Percentiles rank a stretch among this genome's conserved stretches.
Evolutionary conservation across 345 rosid genomes (phyloP).

Genomic region (Ailanthus altissimus): DNA sequence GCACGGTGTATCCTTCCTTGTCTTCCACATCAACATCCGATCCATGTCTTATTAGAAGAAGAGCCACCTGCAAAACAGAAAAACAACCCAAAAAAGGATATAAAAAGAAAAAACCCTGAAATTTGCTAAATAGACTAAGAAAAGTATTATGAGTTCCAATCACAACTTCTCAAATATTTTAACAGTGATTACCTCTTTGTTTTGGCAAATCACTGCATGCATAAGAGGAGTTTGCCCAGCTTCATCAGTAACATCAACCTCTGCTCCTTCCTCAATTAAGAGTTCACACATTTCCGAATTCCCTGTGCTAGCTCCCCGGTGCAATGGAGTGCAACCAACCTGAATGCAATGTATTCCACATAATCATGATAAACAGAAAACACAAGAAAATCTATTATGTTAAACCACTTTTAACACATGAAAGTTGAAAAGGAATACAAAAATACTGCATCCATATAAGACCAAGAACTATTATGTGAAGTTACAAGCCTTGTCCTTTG

Average conservation of each 20-base stretch:
- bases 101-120: background rate
- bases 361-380: background rate
- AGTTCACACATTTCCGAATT: slow-evolving; percentile 70
- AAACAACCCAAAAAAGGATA: background rate
- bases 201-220: slow-evolving; percentile 70
- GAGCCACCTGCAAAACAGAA: slow-evolving; percentile 58
- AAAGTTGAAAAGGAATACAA: background rate
- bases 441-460: slow-evolving; percentile 19
- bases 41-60: slow-evolving; percentile 83
- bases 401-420: background rate
- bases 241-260: slow-evolving; percentile 70
- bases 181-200: slow-evolving; percentile 55
- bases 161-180: background rate
- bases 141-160: background rate
- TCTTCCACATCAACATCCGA: slow-evolving; percentile 88
- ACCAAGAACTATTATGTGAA: slow-evolving; percentile 9
- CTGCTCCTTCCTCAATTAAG: slow-evolving; percentile 91
- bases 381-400: background rate
- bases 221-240: slow-evolving; percentile 91
- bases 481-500: slow-evolving; percentile 69
- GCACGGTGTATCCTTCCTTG: slow-evolving; percentile 92
- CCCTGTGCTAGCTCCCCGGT: slow-evolving; percentile 88
- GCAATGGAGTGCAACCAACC: slow-evolving; percentile 91
- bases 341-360: slow-evolving; percentile 25
- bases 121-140: background rate